Evolutionary conservation across 2,329 filamentous ascomycete genomes (phyloP).

Genomic region (Albifimbria verrucaria): DNA sequence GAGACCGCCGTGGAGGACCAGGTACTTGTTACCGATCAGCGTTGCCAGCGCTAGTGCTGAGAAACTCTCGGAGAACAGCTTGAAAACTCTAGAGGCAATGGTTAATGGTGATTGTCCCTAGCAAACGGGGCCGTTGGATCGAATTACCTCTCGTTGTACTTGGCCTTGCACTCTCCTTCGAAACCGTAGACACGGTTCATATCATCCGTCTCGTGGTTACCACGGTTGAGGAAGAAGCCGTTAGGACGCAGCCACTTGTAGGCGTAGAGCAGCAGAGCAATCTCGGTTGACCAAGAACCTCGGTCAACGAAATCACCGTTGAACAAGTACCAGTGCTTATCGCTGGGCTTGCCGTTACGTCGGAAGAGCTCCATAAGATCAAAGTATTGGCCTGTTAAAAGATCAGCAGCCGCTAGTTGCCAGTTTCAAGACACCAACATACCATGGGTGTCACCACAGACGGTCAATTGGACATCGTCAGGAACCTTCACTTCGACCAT

Average conservation of each 20-base stretch:
- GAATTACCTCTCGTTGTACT: conserved; percentile 78
- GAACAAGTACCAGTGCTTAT: conserved; percentile 92
- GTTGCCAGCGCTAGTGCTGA: conserved; percentile 90
- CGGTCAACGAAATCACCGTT: conserved; percentile 98
- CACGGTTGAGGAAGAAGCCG: conserved; percentile 91
- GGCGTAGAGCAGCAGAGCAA: conserved; percentile 87
- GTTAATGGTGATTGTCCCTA: conserved; percentile 6
- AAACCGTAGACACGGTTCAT: conserved; percentile 99
- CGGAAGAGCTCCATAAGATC: conserved; percentile 96
- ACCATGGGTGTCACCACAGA: conserved; percentile 97
- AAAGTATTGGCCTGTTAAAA: conserved; percentile 78
- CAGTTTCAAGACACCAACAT: conserved; percentile 23
- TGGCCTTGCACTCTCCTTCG: conserved; percentile 96
- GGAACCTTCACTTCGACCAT: conserved; percentile 93
- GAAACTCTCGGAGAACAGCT: conserved; percentile 97
- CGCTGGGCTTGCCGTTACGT: conserved; percentile 78
- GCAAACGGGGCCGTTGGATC: not conserved
- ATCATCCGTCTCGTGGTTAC: conserved; percentile 98
- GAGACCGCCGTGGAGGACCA: conserved; percentile 89
- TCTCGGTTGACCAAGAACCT: conserved; percentile 97
- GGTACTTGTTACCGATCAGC: conserved; percentile 83
- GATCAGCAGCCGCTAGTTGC: conserved; percentile 2
- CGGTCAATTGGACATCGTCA: conserved; percentile 75
- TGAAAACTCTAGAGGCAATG: conserved; percentile 64
- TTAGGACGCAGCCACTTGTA: conserved; percentile 94